Percentiles rank a stretch among this genome's conserved stretches.
These are phyloP conservation scores for Cyclaneusma minus DNA, from an alignment of 2,329 filamentous ascomycete genomes.

Conservation along the genomic window DNA sequence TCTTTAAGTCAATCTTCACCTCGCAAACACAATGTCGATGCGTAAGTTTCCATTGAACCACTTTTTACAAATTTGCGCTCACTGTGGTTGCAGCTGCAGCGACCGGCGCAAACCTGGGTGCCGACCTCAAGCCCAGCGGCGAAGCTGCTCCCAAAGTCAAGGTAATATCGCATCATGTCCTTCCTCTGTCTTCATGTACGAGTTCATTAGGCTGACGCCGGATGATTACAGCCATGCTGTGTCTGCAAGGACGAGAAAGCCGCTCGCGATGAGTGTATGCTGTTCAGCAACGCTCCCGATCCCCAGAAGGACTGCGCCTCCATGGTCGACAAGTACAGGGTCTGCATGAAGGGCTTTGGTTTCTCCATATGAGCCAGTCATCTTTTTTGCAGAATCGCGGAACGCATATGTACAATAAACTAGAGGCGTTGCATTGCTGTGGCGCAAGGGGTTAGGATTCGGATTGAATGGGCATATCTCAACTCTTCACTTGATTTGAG, in stretches of 20 bases:
- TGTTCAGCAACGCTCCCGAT: conserved; percentile 76
- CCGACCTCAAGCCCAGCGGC: conserved; percentile 12
- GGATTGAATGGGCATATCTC: conserved; percentile 3
- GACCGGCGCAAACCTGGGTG: conserved; percentile 12
- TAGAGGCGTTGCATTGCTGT: conserved; percentile 10
- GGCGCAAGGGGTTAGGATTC: conserved; percentile 9
- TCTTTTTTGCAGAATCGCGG: not conserved
- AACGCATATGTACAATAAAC: conserved; percentile 6
- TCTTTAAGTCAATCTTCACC: too few relatives aligned
- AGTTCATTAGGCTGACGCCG: not conserved
- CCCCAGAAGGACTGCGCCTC: conserved; percentile 72
- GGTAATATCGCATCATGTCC: conserved; percentile 7
- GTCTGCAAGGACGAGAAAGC: conserved; percentile 95
- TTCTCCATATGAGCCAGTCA: conserved; percentile 36
- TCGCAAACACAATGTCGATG: conserved; percentile 13
- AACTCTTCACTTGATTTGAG: too few relatives aligned
- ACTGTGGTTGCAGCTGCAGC: conserved; percentile 13
- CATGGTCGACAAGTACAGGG: conserved; percentile 72
- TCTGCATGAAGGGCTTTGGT: conserved; percentile 85
- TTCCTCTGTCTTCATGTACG: not conserved
- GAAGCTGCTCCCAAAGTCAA: conserved; percentile 12
- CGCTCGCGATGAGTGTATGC: conserved; percentile 93
- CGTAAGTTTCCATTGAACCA: conserved; percentile 8
- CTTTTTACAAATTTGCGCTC: conserved; percentile 3
- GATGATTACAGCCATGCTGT: conserved; percentile 65